Evolutionary conservation across 768 basidiomycete genomes (phyloP).

Genomic region (Calocera viscosa): DNA sequence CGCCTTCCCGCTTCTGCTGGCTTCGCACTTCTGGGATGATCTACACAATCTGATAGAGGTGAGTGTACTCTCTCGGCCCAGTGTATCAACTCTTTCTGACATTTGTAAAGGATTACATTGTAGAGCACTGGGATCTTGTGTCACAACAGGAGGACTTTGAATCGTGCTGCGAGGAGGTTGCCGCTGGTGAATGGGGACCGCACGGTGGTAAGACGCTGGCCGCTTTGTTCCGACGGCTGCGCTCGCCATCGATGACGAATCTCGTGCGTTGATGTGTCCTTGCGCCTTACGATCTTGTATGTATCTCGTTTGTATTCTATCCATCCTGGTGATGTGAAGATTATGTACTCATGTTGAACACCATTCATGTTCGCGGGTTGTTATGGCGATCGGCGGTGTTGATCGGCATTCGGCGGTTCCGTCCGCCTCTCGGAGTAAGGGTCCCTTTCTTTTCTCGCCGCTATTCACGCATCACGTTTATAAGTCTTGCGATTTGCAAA

Average conservation of each 20-base stretch:
- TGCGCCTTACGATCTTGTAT: neutral
- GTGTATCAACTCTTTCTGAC: constrained; percentile 13
- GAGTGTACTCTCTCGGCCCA: constrained; percentile 19
- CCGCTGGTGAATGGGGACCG: constrained; percentile 61
- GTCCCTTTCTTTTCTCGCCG: too few relatives aligned
- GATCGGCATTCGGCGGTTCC: too few relatives aligned
- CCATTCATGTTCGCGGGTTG: neutral
- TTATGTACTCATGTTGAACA: neutral
- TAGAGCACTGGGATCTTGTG: constrained; percentile 64
- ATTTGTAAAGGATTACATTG: constrained; percentile 49
- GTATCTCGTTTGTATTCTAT: neutral
- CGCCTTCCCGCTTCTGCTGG: constrained; percentile 56
- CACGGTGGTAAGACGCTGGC: constrained; percentile 59
- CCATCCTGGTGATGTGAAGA: neutral
- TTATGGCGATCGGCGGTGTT: neutral
- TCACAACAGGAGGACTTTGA: constrained; percentile 53
- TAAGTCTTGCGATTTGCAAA: neutral
- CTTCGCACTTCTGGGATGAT: constrained; percentile 56
- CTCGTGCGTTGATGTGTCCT: neutral
- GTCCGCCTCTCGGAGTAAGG: too few relatives aligned
- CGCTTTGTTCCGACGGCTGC: constrained; percentile 52
- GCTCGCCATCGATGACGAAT: constrained; percentile 35
- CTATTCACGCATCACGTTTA: too few relatives aligned
- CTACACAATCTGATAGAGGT: constrained; percentile 50
- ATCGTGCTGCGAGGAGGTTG: constrained; percentile 55